These are phyloP conservation scores for Neospermospora avenae DNA, from an alignment of 2,329 filamentous ascomycete genomes.

Conservation along the genomic window DNA sequence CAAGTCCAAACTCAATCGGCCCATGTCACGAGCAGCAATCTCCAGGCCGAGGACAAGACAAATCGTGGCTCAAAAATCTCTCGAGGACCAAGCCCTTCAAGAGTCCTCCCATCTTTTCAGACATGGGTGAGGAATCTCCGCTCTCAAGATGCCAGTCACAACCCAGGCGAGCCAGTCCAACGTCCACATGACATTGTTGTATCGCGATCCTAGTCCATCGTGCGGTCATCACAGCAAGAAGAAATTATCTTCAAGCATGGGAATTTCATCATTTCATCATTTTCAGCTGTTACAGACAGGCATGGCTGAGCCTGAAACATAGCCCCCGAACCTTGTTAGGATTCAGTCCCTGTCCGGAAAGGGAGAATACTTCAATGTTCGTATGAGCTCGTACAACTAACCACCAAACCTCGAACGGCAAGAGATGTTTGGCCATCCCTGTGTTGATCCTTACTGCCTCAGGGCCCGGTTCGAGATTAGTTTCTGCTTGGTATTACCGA, in stretches of 20 bases:
- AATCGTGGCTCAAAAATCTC: not conserved
- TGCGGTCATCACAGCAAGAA: slow-evolving; percentile 9
- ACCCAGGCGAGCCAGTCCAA: too few relatives aligned
- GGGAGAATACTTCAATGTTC: not conserved
- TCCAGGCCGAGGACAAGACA: not conserved
- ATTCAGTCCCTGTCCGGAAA: not conserved
- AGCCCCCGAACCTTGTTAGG: not conserved
- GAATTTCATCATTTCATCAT: not conserved
- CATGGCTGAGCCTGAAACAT: slow-evolving; percentile 6
- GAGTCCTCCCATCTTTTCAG: not conserved
- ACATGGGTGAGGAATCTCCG: not conserved
- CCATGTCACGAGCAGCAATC: not conserved
- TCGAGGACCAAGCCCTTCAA: not conserved
- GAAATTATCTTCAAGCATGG: not conserved
- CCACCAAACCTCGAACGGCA: slow-evolving; percentile 3
- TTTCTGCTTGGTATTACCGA: not conserved
- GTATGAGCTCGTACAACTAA: not conserved
- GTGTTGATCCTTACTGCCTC: not conserved
- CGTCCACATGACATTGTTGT: not conserved
- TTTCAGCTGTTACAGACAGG: not conserved
- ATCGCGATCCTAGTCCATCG: not conserved
- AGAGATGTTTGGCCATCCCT: slow-evolving; percentile 1
- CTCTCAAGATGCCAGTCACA: too few relatives aligned
- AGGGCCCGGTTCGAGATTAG: not conserved
- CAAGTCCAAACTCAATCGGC: not conserved